phyloP scores from a whole-genome alignment of 1,139 yeast genomes.

The Diutina ranongensis region DNA sequence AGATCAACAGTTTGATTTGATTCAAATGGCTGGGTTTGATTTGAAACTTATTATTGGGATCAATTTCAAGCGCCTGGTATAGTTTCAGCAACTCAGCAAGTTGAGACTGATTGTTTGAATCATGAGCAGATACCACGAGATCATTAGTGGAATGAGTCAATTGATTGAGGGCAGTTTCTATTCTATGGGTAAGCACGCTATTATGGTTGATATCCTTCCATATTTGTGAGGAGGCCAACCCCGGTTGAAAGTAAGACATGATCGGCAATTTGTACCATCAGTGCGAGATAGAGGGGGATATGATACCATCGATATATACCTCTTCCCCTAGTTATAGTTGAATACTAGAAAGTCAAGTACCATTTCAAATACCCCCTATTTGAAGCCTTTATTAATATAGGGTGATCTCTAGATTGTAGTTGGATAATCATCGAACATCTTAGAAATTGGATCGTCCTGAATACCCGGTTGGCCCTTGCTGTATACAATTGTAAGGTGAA shows the following conservation, averaged over 20 bases:
- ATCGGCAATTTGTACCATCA: no score
- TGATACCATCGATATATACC: no score
- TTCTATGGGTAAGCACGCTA: neutral
- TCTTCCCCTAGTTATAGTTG: no score
- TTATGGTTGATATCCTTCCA: neutral
- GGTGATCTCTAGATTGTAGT: no score
- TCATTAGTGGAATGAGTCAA: neutral
- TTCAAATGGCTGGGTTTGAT: neutral
- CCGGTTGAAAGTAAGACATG: neutral
- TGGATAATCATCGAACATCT: no score
- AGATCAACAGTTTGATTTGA: neutral
- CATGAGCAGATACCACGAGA: neutral
- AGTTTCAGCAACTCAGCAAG: neutral
- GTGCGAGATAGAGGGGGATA: no score
- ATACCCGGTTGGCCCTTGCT: no score
- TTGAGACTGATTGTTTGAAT: neutral
- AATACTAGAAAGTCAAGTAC: no score
- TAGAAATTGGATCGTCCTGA: no score
- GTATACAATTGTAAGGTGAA: no score
- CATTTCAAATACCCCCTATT: no score
- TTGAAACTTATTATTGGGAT: neutral
- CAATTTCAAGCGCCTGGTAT: neutral
- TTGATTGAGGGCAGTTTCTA: neutral
- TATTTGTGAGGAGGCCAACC: neutral
- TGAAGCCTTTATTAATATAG: no score